Conservation (phyloP, 2,329 filamentous ascomycete species). For the Curvularia lunata region DNA sequence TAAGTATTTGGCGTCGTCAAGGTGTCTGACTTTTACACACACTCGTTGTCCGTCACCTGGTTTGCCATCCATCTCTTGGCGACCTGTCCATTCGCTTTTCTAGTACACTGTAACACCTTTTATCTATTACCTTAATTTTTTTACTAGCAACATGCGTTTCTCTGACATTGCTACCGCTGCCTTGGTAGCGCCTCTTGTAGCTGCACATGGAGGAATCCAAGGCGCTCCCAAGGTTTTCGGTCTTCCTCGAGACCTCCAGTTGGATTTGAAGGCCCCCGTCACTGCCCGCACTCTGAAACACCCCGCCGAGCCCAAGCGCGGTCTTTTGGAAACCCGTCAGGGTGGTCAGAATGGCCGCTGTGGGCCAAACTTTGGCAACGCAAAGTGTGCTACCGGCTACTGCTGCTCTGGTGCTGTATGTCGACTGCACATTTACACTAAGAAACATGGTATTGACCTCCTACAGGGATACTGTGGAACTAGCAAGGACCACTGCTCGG, state of each 20-base stretch:
- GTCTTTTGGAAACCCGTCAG: slow-evolving; percentile 42
- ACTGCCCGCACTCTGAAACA: slow-evolving; percentile 33
- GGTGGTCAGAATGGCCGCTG: slow-evolving; percentile 45
- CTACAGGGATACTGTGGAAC: slow-evolving; percentile 59
- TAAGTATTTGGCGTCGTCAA: slow-evolving; percentile 7
- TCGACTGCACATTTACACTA: background rate
- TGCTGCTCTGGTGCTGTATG: slow-evolving; percentile 47
- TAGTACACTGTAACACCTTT: background rate
- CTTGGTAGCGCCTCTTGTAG: slow-evolving; percentile 41
- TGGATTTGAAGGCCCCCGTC: slow-evolving; percentile 28
- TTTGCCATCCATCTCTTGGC: slow-evolving; percentile 3
- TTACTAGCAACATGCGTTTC: slow-evolving; percentile 36
- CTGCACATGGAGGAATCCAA: slow-evolving; percentile 40
- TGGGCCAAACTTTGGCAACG: slow-evolving; percentile 37
- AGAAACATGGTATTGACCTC: slow-evolving; percentile 5
- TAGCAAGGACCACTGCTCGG: slow-evolving; percentile 61
- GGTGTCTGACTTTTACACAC: background rate
- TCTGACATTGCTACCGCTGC: slow-evolving; percentile 36
- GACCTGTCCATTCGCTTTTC: slow-evolving; percentile 12
- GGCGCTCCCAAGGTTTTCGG: slow-evolving; percentile 46
- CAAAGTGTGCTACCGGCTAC: slow-evolving; percentile 42
- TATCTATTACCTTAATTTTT: slow-evolving; percentile 1
- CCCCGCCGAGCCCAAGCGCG: slow-evolving; percentile 18
- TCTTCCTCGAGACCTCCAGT: slow-evolving; percentile 39
- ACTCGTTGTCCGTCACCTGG: background rate